Percentiles rank a stretch among this genome's conserved stretches.
Evolutionary conservation across 306 rosid genomes (phyloP).

Genomic region (Pyrus betulifolia): DNA sequence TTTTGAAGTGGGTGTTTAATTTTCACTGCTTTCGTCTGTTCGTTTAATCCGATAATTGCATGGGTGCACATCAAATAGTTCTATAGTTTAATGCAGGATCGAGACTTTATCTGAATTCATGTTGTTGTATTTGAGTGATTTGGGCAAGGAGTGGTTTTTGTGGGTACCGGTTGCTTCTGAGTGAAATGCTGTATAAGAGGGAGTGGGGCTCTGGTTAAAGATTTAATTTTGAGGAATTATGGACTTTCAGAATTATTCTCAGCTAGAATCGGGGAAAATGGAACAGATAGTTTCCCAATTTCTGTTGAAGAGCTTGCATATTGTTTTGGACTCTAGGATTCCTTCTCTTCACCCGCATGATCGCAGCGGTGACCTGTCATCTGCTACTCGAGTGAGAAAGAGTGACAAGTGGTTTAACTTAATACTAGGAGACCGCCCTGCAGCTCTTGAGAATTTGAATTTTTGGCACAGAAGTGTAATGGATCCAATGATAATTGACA

Average conservation of each 20-base stretch:
- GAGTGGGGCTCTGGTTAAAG: constrained; percentile 23
- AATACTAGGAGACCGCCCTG: constrained; percentile 66
- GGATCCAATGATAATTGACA: constrained; percentile 81
- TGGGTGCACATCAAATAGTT: background rate
- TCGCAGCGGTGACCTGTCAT: constrained; percentile 49
- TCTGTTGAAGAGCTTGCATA: constrained; percentile 65
- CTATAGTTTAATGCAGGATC: background rate
- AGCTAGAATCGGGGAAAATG: constrained; percentile 61
- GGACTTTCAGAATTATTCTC: constrained; percentile 66
- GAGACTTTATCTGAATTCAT: background rate
- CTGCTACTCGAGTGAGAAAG: constrained; percentile 42
- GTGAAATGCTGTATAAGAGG: constrained; percentile 10
- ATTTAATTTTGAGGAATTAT: constrained; percentile 28
- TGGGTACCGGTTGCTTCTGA: background rate
- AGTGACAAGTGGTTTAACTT: constrained; percentile 86
- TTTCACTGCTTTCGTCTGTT: background rate
- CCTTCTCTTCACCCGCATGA: constrained; percentile 48
- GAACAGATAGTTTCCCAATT: constrained; percentile 75
- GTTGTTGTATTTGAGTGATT: background rate
- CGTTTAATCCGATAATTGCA: background rate
- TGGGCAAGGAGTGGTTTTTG: background rate
- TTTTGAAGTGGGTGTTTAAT: background rate
- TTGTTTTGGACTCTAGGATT: constrained; percentile 68
- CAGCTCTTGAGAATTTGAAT: constrained; percentile 59
- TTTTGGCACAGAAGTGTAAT: constrained; percentile 71